Conservation (phyloP, 2,329 filamentous ascomycete species). For the Trichoderma cornu-damae region DNA sequence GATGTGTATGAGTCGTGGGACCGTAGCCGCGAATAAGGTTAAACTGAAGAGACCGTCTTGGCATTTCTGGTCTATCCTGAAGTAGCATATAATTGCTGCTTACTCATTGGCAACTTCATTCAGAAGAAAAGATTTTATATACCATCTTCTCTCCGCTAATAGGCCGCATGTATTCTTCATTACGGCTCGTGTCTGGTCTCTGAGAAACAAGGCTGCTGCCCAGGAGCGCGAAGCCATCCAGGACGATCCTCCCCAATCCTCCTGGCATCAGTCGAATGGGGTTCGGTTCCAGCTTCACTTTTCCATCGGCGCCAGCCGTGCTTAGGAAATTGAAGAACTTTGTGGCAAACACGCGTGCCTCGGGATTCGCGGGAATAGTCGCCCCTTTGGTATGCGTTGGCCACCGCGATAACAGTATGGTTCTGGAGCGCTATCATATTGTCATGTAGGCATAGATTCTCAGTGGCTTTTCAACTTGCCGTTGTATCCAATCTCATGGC, state of each 20-base stretch:
- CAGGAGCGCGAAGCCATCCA: conserved; percentile 29
- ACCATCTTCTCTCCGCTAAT: conserved; percentile 40
- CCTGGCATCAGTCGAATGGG: conserved; percentile 32
- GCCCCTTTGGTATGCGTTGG: not conserved
- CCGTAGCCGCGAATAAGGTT: not conserved
- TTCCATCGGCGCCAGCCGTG: conserved; percentile 10
- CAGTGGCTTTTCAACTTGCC: conserved; percentile 19
- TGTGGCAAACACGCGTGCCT: conserved; percentile 30
- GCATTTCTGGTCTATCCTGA: not conserved
- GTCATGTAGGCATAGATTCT: not conserved
- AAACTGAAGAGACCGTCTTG: not conserved
- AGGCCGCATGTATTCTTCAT: conserved; percentile 34
- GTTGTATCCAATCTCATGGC: conserved; percentile 37
- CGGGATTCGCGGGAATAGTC: conserved; percentile 20
- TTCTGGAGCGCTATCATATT: not conserved
- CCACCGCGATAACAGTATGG: not conserved
- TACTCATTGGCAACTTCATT: not conserved
- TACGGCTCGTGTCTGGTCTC: conserved; percentile 20
- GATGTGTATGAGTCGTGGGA: not conserved
- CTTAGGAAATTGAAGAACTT: conserved; percentile 36
- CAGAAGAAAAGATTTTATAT: conserved; percentile 22
- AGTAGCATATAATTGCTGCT: not conserved
- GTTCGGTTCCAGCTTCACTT: conserved; percentile 26
- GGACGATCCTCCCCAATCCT: conserved; percentile 26
- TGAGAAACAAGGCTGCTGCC: conserved; percentile 23